Base-by-base conservation (phyloP, 2,329 filamentous ascomycete genomes). In the Cercospora canescens region DNA sequence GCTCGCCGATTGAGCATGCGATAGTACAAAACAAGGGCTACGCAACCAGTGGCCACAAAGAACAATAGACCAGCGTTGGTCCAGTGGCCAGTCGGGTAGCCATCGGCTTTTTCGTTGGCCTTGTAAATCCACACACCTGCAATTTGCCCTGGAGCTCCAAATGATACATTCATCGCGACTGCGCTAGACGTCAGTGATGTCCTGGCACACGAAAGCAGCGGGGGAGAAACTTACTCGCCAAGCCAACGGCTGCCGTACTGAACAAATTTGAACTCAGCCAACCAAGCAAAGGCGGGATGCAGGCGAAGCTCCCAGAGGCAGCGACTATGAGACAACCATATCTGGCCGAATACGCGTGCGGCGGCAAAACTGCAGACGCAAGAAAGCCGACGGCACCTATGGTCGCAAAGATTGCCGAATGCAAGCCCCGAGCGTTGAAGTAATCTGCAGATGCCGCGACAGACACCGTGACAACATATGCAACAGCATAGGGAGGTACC, bases 51-150 rank as follows among this genome's bases (percentile, higher is more conserved):
- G 1, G 84, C 81, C 0, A 89, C 87, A 66, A 89, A 84, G 12
- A 90, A 79, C 45, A 90, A 72, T 70, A 90, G 76, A 11, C 79
- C 87, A 2, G 86, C 87, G 74, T 90, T 90, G 4, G 84, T 85
- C 86, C 87, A 91, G 73, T 92, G 89, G 0, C 90, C 90, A 0
- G 89, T 91, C 0, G 88, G 88, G 74, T 90, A 92, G 0, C 90
- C 89, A 9, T 71, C 78, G 24, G 79, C 76, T 18, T 83, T 84
- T 76, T 92, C 88, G 11, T 85, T 79, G 1, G 85, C 81, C 73
- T 89, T 89, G 78, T 91, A 92, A 67, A 91, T 91, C 89, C 89
- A 92, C 1, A 91, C 88, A 0, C 89, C 90, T 0, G 87, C 85
- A 45, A 92, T 92, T 76, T 92, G 89, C 0, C 90, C 89, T 0